Evolutionary conservation across 768 basidiomycete species (phyloP), one percentile per base, ranked within the genome.

Genomic region (Dictyophora rubrovolvata): DNA sequence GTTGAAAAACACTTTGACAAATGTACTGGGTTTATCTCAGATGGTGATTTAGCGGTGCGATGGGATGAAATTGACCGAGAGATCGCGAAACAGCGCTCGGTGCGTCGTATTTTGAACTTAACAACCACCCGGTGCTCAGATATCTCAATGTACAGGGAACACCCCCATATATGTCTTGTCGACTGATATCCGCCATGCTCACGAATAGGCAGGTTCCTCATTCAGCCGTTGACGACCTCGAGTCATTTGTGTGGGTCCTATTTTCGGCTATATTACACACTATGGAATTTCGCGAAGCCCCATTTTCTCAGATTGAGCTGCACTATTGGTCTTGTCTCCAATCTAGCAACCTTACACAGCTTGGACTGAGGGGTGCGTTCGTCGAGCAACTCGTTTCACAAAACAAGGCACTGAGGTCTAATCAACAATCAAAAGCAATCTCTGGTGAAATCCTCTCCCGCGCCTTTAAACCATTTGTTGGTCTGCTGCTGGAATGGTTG

Each of bases 141-240:
- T 55, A 14, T 33, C 34, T 20, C 10, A 42, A 14, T 42, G 4
- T 42, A 2, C 28, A 55, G 54, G 54, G 54, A 9, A 55, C 54
- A 2, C 42, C 47, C 8, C 36, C 54, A 5, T 55, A 46, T 34
- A 55, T 47, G 42, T 55, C 54, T 20, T n/a, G 18, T 20, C 14
- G 12, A 20, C 42, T 55, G 33, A 54, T 55, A 4, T 1, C 20
- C 2, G 54, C 36, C 18, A n/a, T 7, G 28, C 11, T 12, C 11
- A 22, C 4, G n/a, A 20, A 46, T 2, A 12, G 9, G 6, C 10
- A 55, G 35, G 54, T 17, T 36, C 36, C 12, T 23, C 36, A 46
- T 33, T 42, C 54, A 12, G 42, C 54, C 22, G 42, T 55, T 33
- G 54, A 55, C n/a, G 54, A 55, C 54, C n/a, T 55, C 1, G 54